Conservation (phyloP, 306 rosid species). For the Gillenia trifoliata region DNA sequence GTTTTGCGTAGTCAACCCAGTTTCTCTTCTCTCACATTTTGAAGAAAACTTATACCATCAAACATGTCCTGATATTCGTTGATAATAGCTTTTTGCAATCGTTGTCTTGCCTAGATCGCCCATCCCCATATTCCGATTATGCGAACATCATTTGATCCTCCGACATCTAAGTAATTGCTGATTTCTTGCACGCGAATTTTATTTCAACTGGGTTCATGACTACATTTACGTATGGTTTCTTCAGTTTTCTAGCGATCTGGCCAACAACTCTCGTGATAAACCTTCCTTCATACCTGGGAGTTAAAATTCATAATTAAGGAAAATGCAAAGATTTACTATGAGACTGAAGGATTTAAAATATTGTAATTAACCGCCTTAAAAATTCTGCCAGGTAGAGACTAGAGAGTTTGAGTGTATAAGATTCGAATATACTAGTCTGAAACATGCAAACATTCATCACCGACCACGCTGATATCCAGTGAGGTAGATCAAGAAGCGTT, state of each 20-base stretch:
- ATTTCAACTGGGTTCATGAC: not conserved
- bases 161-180: too few relatives aligned
- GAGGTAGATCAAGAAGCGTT: too few relatives aligned
- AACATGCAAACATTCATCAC: too few relatives aligned
- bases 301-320: not conserved
- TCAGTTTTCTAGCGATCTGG: not conserved
- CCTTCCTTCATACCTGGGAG: rapidly evolving
- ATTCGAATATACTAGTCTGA: too few relatives aligned
- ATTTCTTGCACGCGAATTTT: too few relatives aligned
- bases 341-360: too few relatives aligned
- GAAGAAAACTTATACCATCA: not conserved
- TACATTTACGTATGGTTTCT: not conserved
- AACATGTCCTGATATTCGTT: not conserved
- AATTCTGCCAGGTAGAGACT: too few relatives aligned
- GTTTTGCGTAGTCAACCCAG: not conserved
- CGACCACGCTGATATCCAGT: too few relatives aligned
- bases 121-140: not conserved
- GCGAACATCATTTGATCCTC: too few relatives aligned
- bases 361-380: too few relatives aligned
- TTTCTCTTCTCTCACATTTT: not conserved
- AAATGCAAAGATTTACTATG: not conserved
- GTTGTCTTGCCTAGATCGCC: slow-evolving; percentile 4
- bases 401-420: too few relatives aligned
- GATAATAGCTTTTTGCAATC: slow-evolving; percentile 16
- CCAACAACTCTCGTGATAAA: not conserved